Percentiles rank a stretch among this genome's conserved stretches.
These are phyloP conservation scores for Punica granatum DNA, from an alignment of 345 rosid genomes.

Conservation along the genomic window DNA sequence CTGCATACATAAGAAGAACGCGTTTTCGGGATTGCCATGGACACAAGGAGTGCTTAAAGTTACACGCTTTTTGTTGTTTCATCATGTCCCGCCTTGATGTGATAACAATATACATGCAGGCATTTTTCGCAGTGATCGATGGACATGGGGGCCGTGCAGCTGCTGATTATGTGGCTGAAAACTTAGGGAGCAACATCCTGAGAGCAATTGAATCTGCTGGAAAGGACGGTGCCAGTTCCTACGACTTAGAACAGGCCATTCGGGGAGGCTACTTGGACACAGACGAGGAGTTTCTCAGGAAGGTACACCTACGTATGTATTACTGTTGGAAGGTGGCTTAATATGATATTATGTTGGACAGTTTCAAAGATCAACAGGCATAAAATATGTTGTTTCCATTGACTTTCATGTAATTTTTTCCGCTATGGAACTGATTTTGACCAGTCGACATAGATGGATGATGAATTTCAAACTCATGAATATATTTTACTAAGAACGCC, in stretches of 20 bases:
- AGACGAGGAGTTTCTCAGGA: conserved; percentile 39
- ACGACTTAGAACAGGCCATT: conserved; percentile 22
- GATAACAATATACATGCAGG: conserved; percentile 12
- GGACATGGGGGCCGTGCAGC: conserved; percentile 51
- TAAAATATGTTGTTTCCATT: too few relatives aligned
- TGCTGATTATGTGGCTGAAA: conserved; percentile 31
- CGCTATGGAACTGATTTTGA: too few relatives aligned
- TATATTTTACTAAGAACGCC: too few relatives aligned
- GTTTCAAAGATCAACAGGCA: too few relatives aligned
- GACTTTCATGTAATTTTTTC: too few relatives aligned
- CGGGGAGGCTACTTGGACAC: conserved; percentile 33
- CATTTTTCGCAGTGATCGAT: conserved; percentile 40
- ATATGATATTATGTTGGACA: too few relatives aligned
- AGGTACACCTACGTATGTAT: too few relatives aligned
- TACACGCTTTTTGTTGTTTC: neutral
- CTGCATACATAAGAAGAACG: too few relatives aligned
- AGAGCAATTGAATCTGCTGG: conserved; percentile 15
- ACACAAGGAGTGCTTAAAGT: too few relatives aligned
- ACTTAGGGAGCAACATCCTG: conserved; percentile 42
- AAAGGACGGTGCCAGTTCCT: neutral
- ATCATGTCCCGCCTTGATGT: neutral
- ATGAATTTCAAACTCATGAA: too few relatives aligned
- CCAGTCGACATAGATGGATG: too few relatives aligned
- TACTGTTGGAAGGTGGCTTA: neutral
- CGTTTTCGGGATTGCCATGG: too few relatives aligned